Percentiles rank a stretch among this genome's conserved stretches.
phyloP scores from a whole-genome alignment of 495 filamentous ascomycete genomes.

The Penicillium lagena region DNA sequence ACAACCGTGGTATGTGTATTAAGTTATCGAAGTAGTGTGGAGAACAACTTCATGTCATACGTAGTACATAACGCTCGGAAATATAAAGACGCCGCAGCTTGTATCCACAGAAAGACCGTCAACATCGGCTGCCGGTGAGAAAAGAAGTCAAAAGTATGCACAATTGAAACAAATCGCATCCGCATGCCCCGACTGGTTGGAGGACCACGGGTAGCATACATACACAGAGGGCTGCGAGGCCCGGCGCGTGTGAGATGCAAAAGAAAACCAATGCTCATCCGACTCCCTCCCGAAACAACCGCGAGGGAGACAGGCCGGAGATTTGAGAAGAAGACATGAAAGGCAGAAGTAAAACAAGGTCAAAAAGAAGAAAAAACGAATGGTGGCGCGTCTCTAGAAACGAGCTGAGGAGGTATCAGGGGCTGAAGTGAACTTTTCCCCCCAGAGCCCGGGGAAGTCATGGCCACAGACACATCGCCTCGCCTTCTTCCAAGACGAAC shows the following conservation, averaged over 20 bases:
- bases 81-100: constrained; percentile 7
- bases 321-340: too few relatives aligned
- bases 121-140: constrained; percentile 12
- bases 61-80: constrained; percentile 15
- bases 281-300: too few relatives aligned
- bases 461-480: too few relatives aligned
- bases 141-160: constrained; percentile 30
- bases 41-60: constrained; percentile 5
- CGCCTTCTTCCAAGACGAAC: too few relatives aligned
- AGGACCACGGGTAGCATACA: constrained; percentile 6
- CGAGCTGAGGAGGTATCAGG: too few relatives aligned
- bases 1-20: not conserved
- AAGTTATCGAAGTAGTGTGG: not conserved
- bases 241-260: too few relatives aligned
- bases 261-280: too few relatives aligned
- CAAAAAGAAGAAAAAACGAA: too few relatives aligned
- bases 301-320: too few relatives aligned
- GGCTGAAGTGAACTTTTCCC: too few relatives aligned
- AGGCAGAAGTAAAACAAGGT: too few relatives aligned
- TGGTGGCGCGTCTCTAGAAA: too few relatives aligned
- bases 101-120: constrained; percentile 19
- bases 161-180: constrained; percentile 23
- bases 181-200: constrained; percentile 6
- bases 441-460: not conserved
- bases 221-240: constrained; percentile 7